Percentiles rank a stretch among this genome's conserved stretches.
Evolutionary conservation across 495 filamentous ascomycete genomes (phyloP).

Genomic region (Hapsidospora chrysogenum): DNA sequence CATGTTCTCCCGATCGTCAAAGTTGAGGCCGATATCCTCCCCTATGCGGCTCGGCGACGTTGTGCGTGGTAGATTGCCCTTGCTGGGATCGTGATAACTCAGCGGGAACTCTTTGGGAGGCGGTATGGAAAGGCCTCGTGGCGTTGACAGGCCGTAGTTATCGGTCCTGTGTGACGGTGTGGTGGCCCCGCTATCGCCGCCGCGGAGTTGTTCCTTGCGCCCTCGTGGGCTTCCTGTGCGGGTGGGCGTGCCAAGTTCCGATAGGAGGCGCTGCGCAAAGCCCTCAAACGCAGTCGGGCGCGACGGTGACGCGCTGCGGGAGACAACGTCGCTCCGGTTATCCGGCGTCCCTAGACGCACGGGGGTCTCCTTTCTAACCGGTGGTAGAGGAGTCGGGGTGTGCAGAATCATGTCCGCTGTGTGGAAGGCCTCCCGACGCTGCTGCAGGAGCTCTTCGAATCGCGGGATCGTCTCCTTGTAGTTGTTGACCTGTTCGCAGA

Average conservation of each 20-base stretch:
- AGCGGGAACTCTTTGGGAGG: slow-evolving; percentile 1
- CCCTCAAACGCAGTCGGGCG: slow-evolving; percentile 32
- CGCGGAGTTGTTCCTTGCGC: slow-evolving; percentile 18
- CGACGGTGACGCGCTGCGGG: slow-evolving; percentile 22
- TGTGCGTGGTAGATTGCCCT: neutral
- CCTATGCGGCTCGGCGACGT: slow-evolving; percentile 11
- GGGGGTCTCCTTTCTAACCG: neutral
- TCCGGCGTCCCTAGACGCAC: slow-evolving; percentile 11
- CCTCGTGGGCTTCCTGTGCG: slow-evolving; percentile 31
- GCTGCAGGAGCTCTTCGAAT: slow-evolving; percentile 60
- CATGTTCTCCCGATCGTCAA: slow-evolving; percentile 7
- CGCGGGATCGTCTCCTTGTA: slow-evolving; percentile 56
- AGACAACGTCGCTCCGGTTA: slow-evolving; percentile 10
- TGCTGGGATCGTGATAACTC: neutral
- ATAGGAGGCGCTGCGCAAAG: slow-evolving; percentile 38
- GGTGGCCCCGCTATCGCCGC: slow-evolving; percentile 10
- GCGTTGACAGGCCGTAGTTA: slow-evolving; percentile 9
- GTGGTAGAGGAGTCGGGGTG: neutral
- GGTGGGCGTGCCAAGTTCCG: slow-evolving; percentile 32
- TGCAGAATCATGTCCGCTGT: slow-evolving; percentile 25
- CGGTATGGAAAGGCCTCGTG: neutral
- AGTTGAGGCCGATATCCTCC: slow-evolving; percentile 11
- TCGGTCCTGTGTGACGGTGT: slow-evolving; percentile 3
- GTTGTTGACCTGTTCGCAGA: slow-evolving; percentile 46
- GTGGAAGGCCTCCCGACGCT: slow-evolving; percentile 51